Base-by-base conservation (phyloP, 148 eudicot genomes). In the Rhododendron mucronatum region DNA sequence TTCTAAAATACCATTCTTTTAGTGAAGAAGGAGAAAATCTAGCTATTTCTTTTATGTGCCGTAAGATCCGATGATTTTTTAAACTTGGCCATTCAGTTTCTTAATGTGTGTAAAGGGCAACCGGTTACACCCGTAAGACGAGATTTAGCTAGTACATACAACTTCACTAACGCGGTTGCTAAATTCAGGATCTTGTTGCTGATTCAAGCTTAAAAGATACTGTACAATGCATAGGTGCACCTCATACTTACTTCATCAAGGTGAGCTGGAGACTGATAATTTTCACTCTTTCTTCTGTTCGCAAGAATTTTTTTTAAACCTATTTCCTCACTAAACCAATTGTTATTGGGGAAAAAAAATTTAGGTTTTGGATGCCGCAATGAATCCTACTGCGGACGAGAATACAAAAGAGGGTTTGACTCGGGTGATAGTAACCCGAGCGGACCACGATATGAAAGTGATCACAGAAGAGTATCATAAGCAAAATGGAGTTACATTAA, bases 391-490 rank as follows among this genome's bases (percentile, higher is more conserved):
- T 14, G 94, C 92, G 6, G 91, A 93, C 33, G 98, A 93, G 80
- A 85, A 86, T 80, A 91, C 92, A 35, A 94, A 91, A 92, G 96
- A 95, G 82, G 93, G 90, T 1, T 81, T 82, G 86, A 93, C 92
- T 21, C 92, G 98, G 81, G 92, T 93, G 11, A 81, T 93, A 30
- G 93, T 95, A 20, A 92, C 94, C 18, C 94, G 90, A 83, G 96
- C 95, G 4, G 95, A 93, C 76, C 76, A 71, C 2, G 41, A 71
- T 15, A 71, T 71, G 76, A 71, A 71, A 86, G 88, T 81, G 61
- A 92, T 96, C 73, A 88, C 86, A 82, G 91, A 89, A 23, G 93
- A 87, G 73, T 93, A 91, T 87, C 53, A 89, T 3, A 71, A 84
- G 61, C 65, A 83, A 84, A 92, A 82, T 73, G 94, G 93, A 78